Base-by-base conservation (phyloP, 208 protist species). In the Wallacemonas sp. region DNA sequence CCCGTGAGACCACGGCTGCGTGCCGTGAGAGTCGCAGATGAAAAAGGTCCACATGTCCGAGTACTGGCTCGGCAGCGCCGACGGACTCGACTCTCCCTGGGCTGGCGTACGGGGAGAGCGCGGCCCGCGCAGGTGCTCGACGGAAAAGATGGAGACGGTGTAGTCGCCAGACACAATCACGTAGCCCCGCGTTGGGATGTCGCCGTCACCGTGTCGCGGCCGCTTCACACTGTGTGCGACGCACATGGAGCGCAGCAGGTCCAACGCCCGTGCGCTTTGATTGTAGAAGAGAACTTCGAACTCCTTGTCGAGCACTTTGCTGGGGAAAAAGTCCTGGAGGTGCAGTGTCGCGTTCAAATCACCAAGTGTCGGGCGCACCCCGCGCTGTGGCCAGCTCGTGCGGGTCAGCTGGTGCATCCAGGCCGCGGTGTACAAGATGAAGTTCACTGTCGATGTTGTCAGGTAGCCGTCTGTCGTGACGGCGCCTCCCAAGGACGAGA, bases 151-250 rank as follows among this genome's bases (percentile, higher is more conserved):
- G 24, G 87, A 93, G 1, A 96, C 73, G 14, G 90, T 93, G 69
- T 96, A 96, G 43, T 96, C 87, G 0, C 90, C 90, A 8, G 90
- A 94, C 0, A 93, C 90, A 68, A 96, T 90, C 12, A 96, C 79
- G 63, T 96, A 96, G 46, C 90, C 90, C 60, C 89, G 92, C 1
- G 87, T 76, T 1, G 83, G 78, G 49, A 54, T 23, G 39, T 27
- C 49, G 24, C 24, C 47, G 32, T 70, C 54, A 11, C 26, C 27
- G 17, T 48, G 19, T 54, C 54, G 63, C 34, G 17, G 23, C 8
- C 64, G 54, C 47, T 74, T 76, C 0, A 46, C 27, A 16, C 46
- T 67, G 19, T 65, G 60, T 1, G 58, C 19, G 41, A 54, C 47
- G 67, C 87, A 93, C 72, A 94, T 76, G 19, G 72, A 63, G 60